These are phyloP conservation scores for Dendrobium huoshanense DNA, from an alignment of 106 monocot species.

Conservation along the genomic window DNA sequence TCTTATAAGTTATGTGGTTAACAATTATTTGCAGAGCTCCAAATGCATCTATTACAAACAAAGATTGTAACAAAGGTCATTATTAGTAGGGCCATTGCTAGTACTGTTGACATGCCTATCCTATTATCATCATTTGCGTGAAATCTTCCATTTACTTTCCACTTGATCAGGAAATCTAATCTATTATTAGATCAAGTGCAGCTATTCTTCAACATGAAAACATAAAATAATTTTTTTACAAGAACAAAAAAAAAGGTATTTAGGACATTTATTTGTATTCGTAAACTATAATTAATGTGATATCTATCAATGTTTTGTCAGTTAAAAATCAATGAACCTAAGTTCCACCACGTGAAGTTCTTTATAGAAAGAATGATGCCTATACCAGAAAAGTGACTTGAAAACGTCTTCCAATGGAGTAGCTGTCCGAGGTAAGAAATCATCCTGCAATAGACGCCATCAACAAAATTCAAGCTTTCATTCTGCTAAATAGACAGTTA, in stretches of 20 bases:
- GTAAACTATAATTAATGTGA: background rate
- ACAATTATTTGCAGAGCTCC: too few species aligned
- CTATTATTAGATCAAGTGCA: background rate
- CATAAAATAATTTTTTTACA: background rate
- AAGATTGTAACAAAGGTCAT: background rate
- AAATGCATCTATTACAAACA: background rate
- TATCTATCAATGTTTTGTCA: background rate
- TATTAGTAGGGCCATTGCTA: background rate
- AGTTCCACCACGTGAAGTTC: background rate
- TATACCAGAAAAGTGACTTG: slow-evolving; percentile 91
- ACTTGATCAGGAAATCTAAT: background rate
- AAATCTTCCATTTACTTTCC: background rate
- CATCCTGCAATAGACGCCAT: slow-evolving; percentile 57
- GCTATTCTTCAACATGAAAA: background rate
- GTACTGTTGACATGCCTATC: background rate
- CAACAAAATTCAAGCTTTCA: slow-evolving; percentile 7
- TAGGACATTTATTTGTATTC: background rate
- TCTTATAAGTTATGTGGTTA: too few species aligned
- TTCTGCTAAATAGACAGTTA: background rate
- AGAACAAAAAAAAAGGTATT: background rate
- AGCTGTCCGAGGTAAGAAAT: slow-evolving; percentile 88
- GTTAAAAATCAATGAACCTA: background rate
- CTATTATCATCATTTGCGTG: background rate
- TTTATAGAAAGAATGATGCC: background rate
- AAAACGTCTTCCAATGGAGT: slow-evolving; percentile 93